A percentile compares a stretch with the other conserved stretches of the same genome.
phyloP scores from a whole-genome alignment of 2,329 filamentous ascomycete species.

The Parasarocladium wereldwijsianum region DNA sequence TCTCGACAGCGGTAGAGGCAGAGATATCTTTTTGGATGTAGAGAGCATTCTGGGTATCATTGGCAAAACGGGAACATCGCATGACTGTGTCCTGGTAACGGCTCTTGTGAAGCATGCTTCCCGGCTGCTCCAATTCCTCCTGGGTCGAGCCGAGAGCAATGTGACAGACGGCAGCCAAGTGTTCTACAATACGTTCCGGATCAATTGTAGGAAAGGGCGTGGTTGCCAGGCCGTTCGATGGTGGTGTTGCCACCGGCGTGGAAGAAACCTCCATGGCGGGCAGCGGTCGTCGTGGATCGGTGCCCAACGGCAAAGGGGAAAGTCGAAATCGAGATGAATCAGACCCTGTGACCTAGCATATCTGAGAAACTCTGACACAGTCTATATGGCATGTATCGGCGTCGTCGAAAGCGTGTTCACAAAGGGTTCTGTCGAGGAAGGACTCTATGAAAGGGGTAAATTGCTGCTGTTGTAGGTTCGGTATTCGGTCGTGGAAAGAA shows the following conservation, averaged over 20 bases:
- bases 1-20: slow-evolving; percentile 34
- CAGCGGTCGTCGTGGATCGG: too few relatives aligned
- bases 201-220: slow-evolving; percentile 44
- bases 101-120: slow-evolving; percentile 66
- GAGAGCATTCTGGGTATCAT: slow-evolving; percentile 72
- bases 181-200: slow-evolving; percentile 54
- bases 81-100: slow-evolving; percentile 68
- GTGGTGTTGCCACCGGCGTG: slow-evolving; percentile 25
- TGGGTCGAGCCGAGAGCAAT: slow-evolving; percentile 61
- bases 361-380: too few relatives aligned
- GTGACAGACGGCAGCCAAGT: slow-evolving; percentile 55
- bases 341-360: too few relatives aligned
- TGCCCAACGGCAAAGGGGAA: too few relatives aligned
- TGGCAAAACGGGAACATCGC: slow-evolving; percentile 77
- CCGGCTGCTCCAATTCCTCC: slow-evolving; percentile 64
- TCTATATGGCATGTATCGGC: too few relatives aligned
- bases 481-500: too few relatives aligned
- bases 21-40: slow-evolving; percentile 79
- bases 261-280: slow-evolving; percentile 41
- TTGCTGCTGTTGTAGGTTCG: too few relatives aligned
- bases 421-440: too few relatives aligned
- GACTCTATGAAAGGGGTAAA: too few relatives aligned
- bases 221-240: slow-evolving; percentile 29
- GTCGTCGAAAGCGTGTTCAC: too few relatives aligned
- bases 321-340: too few relatives aligned